Conservation (phyloP, 2,329 filamentous ascomycete genomes). For the Cladophialophora bantiana region DNA sequence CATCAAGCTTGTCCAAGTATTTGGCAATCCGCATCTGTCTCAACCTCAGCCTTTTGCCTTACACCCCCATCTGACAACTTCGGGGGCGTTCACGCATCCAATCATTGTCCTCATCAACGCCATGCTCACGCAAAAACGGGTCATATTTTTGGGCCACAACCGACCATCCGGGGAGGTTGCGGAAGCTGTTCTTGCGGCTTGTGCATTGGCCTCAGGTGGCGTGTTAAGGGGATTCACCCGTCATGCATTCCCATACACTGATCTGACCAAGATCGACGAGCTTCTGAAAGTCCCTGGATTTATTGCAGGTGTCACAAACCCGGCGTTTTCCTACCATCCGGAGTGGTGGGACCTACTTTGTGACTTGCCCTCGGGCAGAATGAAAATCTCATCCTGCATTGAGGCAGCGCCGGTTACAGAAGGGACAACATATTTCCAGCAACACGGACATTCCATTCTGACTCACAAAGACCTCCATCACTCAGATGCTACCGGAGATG, state of each 20-base stretch:
- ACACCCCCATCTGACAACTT: constrained; percentile 92
- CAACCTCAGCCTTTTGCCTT: constrained; percentile 82
- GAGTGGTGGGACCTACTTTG: constrained; percentile 99
- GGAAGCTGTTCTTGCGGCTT: constrained; percentile 97
- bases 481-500: constrained; percentile 80
- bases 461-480: constrained; percentile 42
- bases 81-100: constrained; percentile 86
- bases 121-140: constrained; percentile 91
- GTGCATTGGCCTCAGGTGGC: constrained; percentile 89
- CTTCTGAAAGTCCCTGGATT: constrained; percentile 95
- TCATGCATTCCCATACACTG: constrained; percentile 96
- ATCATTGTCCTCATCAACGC: constrained; percentile 95
- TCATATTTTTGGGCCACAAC: constrained; percentile 95
- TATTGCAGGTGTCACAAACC: constrained; percentile 96
- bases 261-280: constrained; percentile 97
- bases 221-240: constrained; percentile 92
- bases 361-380: constrained; percentile 86
- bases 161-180: constrained; percentile 94
- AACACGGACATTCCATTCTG: constrained; percentile 65
- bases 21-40: constrained; percentile 81
- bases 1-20: constrained; percentile 95
- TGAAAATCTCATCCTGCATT: constrained; percentile 92
- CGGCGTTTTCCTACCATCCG: constrained; percentile 89
- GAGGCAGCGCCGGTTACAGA: constrained; percentile 83
- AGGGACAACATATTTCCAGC: constrained; percentile 84